A percentile compares a stretch with the other conserved stretches of the same genome.
Evolutionary conservation across 2,329 filamentous ascomycete species (phyloP).

Genomic region (Nemania abortiva): DNA sequence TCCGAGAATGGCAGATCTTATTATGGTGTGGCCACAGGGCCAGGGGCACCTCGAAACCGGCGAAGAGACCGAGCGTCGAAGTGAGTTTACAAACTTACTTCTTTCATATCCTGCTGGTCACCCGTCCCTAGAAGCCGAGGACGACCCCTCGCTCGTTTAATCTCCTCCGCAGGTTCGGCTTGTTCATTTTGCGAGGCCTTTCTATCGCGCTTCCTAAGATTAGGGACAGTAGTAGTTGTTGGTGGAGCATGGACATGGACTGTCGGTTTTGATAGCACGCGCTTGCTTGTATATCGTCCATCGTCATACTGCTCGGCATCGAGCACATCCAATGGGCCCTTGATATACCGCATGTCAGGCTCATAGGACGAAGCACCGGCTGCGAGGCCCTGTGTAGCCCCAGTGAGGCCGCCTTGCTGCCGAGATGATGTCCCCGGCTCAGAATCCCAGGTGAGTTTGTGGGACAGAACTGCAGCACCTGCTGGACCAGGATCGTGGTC

Average conservation of each 20-base stretch:
- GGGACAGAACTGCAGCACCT: slow-evolving; percentile 23
- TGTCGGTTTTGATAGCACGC: slow-evolving; percentile 36
- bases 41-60: slow-evolving; percentile 4
- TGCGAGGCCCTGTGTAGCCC: slow-evolving; percentile 19
- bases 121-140: slow-evolving; percentile 81
- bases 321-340: slow-evolving; percentile 58
- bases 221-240: slow-evolving; percentile 32
- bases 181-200: slow-evolving; percentile 49
- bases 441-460: slow-evolving; percentile 22
- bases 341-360: slow-evolving; percentile 49
- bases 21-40: slow-evolving; percentile 5
- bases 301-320: slow-evolving; percentile 61
- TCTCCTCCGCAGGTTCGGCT: slow-evolving; percentile 59
- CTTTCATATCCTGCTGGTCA: slow-evolving; percentile 80
- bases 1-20: not conserved
- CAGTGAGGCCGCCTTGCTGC: slow-evolving; percentile 15
- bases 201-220: slow-evolving; percentile 52
- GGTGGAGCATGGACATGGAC: slow-evolving; percentile 37
- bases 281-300: slow-evolving; percentile 45
- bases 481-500: slow-evolving; percentile 14
- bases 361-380: slow-evolving; percentile 28
- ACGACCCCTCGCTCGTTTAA: slow-evolving; percentile 76
- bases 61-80: not conserved
- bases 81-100: slow-evolving; percentile 23
- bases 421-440: slow-evolving; percentile 22